Evolutionary conservation across 495 filamentous ascomycete genomes (phyloP), one percentile per base, ranked within the genome.

Genomic region (Aspergillus heteromorphus): DNA sequence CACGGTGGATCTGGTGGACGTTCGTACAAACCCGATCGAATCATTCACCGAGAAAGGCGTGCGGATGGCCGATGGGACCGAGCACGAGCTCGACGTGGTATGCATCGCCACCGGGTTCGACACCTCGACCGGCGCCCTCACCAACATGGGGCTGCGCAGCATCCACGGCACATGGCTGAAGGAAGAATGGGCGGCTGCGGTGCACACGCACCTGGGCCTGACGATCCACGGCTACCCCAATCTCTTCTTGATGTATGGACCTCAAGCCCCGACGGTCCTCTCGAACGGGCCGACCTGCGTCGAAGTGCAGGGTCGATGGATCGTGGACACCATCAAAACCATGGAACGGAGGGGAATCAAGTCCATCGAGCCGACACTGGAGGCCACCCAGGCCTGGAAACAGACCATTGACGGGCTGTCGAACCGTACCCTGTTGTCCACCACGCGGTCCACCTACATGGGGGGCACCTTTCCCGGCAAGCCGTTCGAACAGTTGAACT

Each of bases 71-170:
- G 72, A 79, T 43, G 74, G 71, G 14, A 66, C 62, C 13, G 54
- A 65, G 36, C 61, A 70, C 49, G 76, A 83, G 55, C 57, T 81
- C 40, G 80, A 83, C 57, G 61, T 80, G 20, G 69, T 84, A 49
- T 73, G 73, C 41, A 60, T 82, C 48, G 80, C 80, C 10, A 84
- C 81, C 6, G 81, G 81, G 0, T 84, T 82, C 57, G 81, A 83
- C 58, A 64, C 71, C 14, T 64, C 78, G 11, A 81, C 76, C 5
- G 81, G 81, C 10, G 72, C 69, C 3, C 70, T 83, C 63, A 72
- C 67, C 55, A 63, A 73, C 25, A 73, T 84, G 56, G 74, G 75
- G 4, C 59, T 84, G 48, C 61, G 62, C 16, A 76, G 75, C 53
- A 57, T 72, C 31, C 51, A 75, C 41, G 77, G 73, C 5, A 54